These are phyloP conservation scores for Phytopythium aichiense DNA, from an alignment of 352 stramenopile species.

Conservation along the genomic window DNA sequence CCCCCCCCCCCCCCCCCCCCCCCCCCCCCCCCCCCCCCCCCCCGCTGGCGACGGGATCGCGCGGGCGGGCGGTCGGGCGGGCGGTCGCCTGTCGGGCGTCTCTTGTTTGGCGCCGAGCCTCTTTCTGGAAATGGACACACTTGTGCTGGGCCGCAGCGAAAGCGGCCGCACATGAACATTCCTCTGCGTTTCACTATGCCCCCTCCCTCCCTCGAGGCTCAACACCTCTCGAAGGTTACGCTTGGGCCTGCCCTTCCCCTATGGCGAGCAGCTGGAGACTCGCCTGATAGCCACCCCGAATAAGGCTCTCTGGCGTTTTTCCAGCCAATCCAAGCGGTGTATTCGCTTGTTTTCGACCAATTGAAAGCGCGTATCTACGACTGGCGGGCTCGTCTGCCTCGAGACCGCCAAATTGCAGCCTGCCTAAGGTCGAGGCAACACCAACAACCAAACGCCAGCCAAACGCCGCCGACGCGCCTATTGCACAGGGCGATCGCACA, in stretches of 20 bases:
- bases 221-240: conserved; percentile 3
- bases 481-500: background rate
- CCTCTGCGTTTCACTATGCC: background rate
- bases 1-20: too few relatives aligned
- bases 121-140: conserved; percentile 7
- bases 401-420: background rate
- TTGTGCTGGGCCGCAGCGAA: background rate
- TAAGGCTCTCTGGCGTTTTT: background rate
- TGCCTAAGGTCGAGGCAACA: background rate
- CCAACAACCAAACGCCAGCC: background rate
- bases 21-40: too few relatives aligned
- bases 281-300: background rate
- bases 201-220: background rate
- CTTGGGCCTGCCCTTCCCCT: background rate
- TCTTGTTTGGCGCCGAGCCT: background rate
- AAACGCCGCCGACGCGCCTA: background rate
- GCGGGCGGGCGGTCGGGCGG: too few relatives aligned
- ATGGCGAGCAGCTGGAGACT: background rate
- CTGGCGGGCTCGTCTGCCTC: conserved; percentile 1
- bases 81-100: too few relatives aligned
- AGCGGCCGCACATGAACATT: background rate
- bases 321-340: background rate
- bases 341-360: background rate
- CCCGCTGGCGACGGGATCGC: too few relatives aligned
- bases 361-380: background rate